Conservation (phyloP, 2,329 filamentous ascomycete species). For the Daldinia sp. region DNA sequence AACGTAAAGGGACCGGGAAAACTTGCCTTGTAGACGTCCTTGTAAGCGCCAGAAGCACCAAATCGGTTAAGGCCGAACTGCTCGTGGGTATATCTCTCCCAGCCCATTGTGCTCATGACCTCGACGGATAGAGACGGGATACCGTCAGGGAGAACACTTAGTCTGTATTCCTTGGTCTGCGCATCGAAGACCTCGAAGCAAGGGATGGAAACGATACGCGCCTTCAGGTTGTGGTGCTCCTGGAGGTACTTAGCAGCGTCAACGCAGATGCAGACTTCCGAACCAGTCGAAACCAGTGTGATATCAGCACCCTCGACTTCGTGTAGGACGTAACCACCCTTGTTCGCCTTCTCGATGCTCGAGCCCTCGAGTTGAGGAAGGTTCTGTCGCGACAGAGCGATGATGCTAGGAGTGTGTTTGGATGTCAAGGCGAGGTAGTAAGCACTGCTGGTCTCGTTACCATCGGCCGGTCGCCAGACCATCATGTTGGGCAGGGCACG, state of each 20-base stretch:
- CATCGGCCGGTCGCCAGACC: slow-evolving; percentile 98
- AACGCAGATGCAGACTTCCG: slow-evolving; percentile 92
- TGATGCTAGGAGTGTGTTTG: slow-evolving; percentile 89
- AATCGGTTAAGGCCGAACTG: slow-evolving; percentile 99
- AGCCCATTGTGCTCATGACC: slow-evolving; percentile 96
- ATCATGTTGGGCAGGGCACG: slow-evolving; percentile 98
- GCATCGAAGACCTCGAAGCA: slow-evolving; percentile 97
- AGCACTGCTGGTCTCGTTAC: slow-evolving; percentile 97
- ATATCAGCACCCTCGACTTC: slow-evolving; percentile 87
- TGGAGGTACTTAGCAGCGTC: slow-evolving; percentile 92
- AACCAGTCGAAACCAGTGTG: slow-evolving; percentile 94
- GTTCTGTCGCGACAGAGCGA: slow-evolving; percentile 97
- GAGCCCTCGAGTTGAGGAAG: slow-evolving; percentile 97
- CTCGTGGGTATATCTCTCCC: slow-evolving; percentile 99
- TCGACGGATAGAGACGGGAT: slow-evolving; percentile 94
- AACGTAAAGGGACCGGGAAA: neutral
- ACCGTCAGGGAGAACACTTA: slow-evolving; percentile 91
- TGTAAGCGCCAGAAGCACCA: slow-evolving; percentile 96
- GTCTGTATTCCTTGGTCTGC: slow-evolving; percentile 93
- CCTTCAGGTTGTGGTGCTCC: slow-evolving; percentile 87
- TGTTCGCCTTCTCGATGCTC: slow-evolving; percentile 86
- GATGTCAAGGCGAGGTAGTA: slow-evolving; percentile 96
- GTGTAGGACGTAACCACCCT: slow-evolving; percentile 93
- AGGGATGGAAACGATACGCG: slow-evolving; percentile 93
- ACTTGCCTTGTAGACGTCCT: slow-evolving; percentile 93